Evolutionary conservation across 305 asterid species (phyloP).

Genomic region (Fraxinus paxiana): DNA sequence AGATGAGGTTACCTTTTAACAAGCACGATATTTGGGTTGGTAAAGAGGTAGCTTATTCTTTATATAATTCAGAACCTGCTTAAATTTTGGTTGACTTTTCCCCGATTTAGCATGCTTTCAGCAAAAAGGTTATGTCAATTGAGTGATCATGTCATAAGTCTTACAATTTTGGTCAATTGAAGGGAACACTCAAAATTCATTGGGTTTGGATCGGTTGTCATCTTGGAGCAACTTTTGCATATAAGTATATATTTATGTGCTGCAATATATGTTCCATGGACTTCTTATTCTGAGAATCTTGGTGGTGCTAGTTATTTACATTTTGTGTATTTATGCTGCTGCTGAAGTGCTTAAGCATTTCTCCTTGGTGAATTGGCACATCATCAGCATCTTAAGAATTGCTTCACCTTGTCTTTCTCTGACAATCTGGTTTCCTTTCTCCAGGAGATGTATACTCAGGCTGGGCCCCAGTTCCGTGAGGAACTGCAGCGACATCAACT

Average conservation of each 20-base stretch:
- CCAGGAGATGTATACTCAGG: conserved; percentile 83
- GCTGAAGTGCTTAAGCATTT: conserved; percentile 5
- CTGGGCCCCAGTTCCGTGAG: conserved; percentile 88
- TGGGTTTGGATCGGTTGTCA: background rate
- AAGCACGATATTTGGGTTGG: background rate
- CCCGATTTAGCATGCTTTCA: background rate
- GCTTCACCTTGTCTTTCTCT: conserved; percentile 14
- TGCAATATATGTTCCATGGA: background rate
- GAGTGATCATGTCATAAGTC: background rate
- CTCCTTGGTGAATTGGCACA: conserved; percentile 1
- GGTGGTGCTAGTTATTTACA: background rate
- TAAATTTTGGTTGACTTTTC: background rate
- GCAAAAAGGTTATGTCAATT: background rate
- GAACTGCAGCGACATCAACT: conserved; percentile 84
- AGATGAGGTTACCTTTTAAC: background rate
- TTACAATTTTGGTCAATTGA: background rate
- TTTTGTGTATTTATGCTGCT: background rate
- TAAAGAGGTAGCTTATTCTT: background rate
- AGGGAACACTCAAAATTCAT: background rate
- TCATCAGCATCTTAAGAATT: conserved; percentile 11
- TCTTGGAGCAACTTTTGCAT: background rate
- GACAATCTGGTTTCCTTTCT: conserved; percentile 18
- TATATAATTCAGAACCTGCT: background rate
- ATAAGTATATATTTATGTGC: background rate
- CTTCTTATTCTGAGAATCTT: conserved; percentile 1